Evolutionary conservation across 306 rosid genomes (phyloP), one percentile per base, ranked within the genome.

Genomic region (Sindora glabra): DNA sequence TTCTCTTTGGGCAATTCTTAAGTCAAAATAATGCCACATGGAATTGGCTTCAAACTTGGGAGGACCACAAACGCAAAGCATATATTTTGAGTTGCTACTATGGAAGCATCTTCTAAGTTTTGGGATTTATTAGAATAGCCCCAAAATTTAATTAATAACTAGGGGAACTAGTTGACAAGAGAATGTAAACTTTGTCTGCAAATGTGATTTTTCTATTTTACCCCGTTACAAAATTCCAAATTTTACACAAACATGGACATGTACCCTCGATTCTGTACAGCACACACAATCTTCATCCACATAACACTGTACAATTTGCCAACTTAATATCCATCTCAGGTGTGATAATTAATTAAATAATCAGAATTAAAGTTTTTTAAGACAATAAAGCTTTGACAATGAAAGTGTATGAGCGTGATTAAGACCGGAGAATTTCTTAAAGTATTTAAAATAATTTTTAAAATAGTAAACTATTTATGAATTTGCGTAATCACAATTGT

Each of bases 301-400:
- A 48, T 26, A 26, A 49, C n/a, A n/a, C n/a, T n/a, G n/a, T n/a
- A n/a, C 12, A 10, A 4, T 29, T 47, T 17, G 10, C 44, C 7
- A 26, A 21, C 3, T 33, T 24, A 5, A 13, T n/a, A 12, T 13
- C 23, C 11, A 11, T 33, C 1, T 17, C 47, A 44, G 10, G 13
- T 9, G 29, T 42, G 27, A 10, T 41, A 15, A 21, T 19, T 13
- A 22, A 21, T 59, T 49, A 59, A 23, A n/a, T n/a, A n/a, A n/a
- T 59, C 13, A 16, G 33, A 37, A 38, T 56, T 57, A 48, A 15
- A 4, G 8, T 30, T 17, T 33, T 19, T 39, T 39, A 38, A 56
- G 41, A 56, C 52, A 13, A 56, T 39, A 15, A 56, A 21, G 77
- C 38, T 61, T n/a, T n/a, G n/a, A n/a, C n/a, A n/a, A n/a, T n/a